Percentiles rank a stretch among this genome's conserved stretches.
phyloP scores from a whole-genome alignment of 441 rosid genomes.

The Eruca vesicaria region DNA sequence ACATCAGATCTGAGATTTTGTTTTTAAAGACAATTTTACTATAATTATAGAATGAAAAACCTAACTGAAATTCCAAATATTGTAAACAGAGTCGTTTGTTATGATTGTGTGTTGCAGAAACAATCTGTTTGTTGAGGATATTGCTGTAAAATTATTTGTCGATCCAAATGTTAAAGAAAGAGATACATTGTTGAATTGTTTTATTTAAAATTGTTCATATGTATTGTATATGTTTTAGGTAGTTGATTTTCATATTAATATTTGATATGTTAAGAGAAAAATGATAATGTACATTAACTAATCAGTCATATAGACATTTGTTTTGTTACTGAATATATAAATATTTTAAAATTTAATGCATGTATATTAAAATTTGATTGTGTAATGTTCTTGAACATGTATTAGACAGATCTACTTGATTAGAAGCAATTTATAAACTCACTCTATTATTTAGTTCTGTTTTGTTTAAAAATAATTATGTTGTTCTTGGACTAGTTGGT shows the following conservation, averaged over 20 bases:
- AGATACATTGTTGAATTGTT: no score
- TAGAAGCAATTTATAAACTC: background rate
- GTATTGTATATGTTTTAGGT: no score
- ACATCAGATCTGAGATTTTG: background rate
- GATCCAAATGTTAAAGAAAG: background rate
- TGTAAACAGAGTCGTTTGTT: background rate
- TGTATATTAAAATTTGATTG: background rate
- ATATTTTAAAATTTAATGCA: background rate
- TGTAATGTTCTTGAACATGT: background rate
- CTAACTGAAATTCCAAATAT: background rate
- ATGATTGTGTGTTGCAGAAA: background rate
- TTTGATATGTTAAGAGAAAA: background rate
- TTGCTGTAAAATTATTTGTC: background rate
- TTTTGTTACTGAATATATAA: background rate
- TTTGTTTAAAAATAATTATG: background rate
- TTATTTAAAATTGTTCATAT: background rate
- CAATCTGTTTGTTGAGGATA: background rate
- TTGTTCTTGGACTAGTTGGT: background rate
- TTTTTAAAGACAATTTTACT: background rate
- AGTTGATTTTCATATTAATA: no score
- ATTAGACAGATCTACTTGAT: background rate
- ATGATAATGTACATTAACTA: background rate
- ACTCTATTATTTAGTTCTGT: background rate
- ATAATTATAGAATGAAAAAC: background rate
- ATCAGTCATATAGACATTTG: background rate